Evolutionary conservation across 805 yeast genomes (phyloP).

Genomic region (Spathaspora hagerdaliae): DNA sequence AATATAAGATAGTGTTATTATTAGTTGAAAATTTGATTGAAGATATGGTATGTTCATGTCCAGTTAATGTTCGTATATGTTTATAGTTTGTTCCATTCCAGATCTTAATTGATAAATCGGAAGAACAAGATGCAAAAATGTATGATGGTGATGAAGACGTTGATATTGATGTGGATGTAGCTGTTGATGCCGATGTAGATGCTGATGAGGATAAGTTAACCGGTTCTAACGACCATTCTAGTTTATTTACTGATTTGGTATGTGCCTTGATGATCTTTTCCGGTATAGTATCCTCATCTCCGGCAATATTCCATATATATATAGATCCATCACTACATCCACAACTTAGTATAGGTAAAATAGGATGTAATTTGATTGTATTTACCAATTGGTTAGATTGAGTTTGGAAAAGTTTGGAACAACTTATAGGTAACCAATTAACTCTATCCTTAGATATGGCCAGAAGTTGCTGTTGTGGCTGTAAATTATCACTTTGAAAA

Average conservation of each 20-base stretch:
- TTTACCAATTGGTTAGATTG: slow-evolving; percentile 55
- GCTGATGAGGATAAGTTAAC: slow-evolving; percentile 17
- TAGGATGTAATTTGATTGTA: slow-evolving; percentile 68
- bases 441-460: slow-evolving; percentile 24
- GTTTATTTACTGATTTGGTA: slow-evolving; percentile 58
- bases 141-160: slow-evolving; percentile 10
- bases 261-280: slow-evolving; percentile 69
- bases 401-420: slow-evolving; percentile 45
- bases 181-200: neutral
- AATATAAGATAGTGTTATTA: slow-evolving; percentile 46
- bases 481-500: slow-evolving; percentile 11
- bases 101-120: slow-evolving; percentile 57
- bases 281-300: slow-evolving; percentile 54
- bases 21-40: slow-evolving; percentile 48
- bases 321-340: slow-evolving; percentile 73
- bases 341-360: slow-evolving; percentile 57
- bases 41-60: slow-evolving; percentile 87
- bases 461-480: neutral
- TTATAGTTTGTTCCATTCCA: slow-evolving; percentile 61
- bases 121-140: slow-evolving; percentile 46
- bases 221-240: slow-evolving; percentile 49
- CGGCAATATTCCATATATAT: slow-evolving; percentile 61
- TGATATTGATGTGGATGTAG: neutral
- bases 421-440: slow-evolving; percentile 61
- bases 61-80: slow-evolving; percentile 61